A percentile compares a stretch with the other conserved stretches of the same genome.
Evolutionary conservation across 176 grass and related monocot species (phyloP).

Genomic region (Puccinellia tenuiflora): DNA sequence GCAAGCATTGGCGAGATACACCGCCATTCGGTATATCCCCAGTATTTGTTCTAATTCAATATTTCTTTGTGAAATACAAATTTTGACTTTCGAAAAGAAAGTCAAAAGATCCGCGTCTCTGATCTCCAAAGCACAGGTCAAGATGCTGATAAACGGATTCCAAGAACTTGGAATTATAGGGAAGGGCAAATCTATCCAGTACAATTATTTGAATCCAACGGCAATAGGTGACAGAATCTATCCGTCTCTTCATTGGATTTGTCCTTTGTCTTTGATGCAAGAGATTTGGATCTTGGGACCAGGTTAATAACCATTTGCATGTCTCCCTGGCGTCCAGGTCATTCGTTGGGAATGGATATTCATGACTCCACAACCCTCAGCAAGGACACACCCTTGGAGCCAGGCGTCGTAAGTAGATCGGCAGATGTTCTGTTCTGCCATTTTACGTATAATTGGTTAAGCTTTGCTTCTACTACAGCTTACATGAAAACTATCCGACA

Average conservation of each 20-base stretch:
- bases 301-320: background rate
- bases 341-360: slow-evolving; percentile 91
- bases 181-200: slow-evolving; percentile 50
- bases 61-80: background rate
- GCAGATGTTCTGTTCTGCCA: background rate
- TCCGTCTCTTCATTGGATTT: slow-evolving; percentile 7
- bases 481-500: background rate
- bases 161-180: slow-evolving; percentile 76
- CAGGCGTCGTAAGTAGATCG: slow-evolving; percentile 71
- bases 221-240: slow-evolving; percentile 57
- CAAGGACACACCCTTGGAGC: slow-evolving; percentile 54
- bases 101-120: background rate
- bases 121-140: slow-evolving; percentile 35
- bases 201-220: slow-evolving; percentile 92
- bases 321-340: slow-evolving; percentile 46
- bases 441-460: too few relatives aligned
- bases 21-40: slow-evolving; percentile 54
- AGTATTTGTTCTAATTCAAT: background rate
- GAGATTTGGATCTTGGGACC: slow-evolving; percentile 9
- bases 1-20: slow-evolving; percentile 72
- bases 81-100: background rate
- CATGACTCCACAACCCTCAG: slow-evolving; percentile 61
- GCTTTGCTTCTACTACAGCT: too few relatives aligned
- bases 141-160: slow-evolving; percentile 76
- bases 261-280: slow-evolving; percentile 16